Evolutionary conservation across 805 yeast genomes (phyloP).

Genomic region (Monosporozyma siamensis): DNA sequence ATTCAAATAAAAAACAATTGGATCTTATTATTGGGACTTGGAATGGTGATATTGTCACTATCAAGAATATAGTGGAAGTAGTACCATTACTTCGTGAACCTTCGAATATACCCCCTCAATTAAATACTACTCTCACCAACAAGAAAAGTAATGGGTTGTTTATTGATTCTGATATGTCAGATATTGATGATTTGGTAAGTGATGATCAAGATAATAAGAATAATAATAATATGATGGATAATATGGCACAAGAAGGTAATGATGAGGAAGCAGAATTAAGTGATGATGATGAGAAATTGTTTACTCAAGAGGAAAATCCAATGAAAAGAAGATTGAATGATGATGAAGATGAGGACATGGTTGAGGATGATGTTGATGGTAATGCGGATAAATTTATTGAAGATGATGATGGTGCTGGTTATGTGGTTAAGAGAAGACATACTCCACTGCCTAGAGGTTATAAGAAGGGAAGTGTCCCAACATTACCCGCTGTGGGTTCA

Average conservation of each 20-base stretch:
- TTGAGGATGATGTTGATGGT: constrained; percentile 39
- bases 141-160: constrained; percentile 17
- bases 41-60: constrained; percentile 33
- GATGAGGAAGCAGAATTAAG: background rate
- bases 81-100: background rate
- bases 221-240: background rate
- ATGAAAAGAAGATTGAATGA: constrained; percentile 9
- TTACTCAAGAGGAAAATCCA: constrained; percentile 18
- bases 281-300: constrained; percentile 14
- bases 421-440: constrained; percentile 16
- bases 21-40: constrained; percentile 31
- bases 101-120: background rate
- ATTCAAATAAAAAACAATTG: constrained; percentile 11
- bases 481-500: background rate
- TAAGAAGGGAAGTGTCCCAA: background rate
- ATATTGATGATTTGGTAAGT: constrained; percentile 9
- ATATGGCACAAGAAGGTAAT: background rate
- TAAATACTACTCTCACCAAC: constrained; percentile 2
- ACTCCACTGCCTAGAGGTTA: background rate
- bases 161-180: constrained; percentile 28
- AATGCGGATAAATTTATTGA: constrained; percentile 46
- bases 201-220: constrained; percentile 4
- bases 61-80: constrained; percentile 22
- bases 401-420: constrained; percentile 56
- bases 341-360: constrained; percentile 22